phyloP scores from a whole-genome alignment of 1,139 yeast species.

The Yamadazyma songkhlaensis region DNA sequence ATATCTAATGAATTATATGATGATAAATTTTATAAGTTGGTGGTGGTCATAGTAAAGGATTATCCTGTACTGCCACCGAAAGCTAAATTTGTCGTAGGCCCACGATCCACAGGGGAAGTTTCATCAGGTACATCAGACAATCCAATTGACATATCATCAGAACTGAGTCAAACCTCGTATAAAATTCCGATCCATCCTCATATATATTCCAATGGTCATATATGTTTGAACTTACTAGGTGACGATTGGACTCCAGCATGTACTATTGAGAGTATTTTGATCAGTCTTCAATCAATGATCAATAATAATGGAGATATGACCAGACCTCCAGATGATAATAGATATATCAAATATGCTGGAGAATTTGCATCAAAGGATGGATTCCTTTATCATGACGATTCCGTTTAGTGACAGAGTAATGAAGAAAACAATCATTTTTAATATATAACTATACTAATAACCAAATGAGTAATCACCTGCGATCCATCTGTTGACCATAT shows the following conservation, averaged over 20 bases:
- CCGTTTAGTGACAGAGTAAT: no score
- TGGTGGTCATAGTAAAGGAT: conserved; percentile 38
- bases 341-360: conserved; percentile 53
- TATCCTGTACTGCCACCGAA: conserved; percentile 69
- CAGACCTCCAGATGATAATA: conserved; percentile 54
- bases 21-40: conserved; percentile 30
- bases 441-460: conserved; percentile 7
- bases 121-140: not conserved
- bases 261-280: conserved; percentile 48
- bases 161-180: conserved; percentile 8
- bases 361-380: conserved; percentile 49
- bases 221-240: conserved; percentile 62
- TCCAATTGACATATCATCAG: not conserved
- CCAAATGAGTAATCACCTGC: conserved; percentile 15
- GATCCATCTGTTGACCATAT: conserved; percentile 47
- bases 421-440: no score
- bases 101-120: conserved; percentile 7
- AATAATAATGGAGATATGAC: conserved; percentile 43
- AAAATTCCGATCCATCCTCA: conserved; percentile 68
- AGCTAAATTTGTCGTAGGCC: conserved; percentile 45
- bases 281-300: conserved; percentile 68
- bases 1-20: conserved; percentile 29
- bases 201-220: conserved; percentile 71
- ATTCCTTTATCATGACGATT: conserved; percentile 59
- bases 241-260: conserved; percentile 76